Percentiles rank a stretch among this genome's conserved stretches.
phyloP scores from a whole-genome alignment of 208 protist genomes.

The Crithidia bombi region DNA sequence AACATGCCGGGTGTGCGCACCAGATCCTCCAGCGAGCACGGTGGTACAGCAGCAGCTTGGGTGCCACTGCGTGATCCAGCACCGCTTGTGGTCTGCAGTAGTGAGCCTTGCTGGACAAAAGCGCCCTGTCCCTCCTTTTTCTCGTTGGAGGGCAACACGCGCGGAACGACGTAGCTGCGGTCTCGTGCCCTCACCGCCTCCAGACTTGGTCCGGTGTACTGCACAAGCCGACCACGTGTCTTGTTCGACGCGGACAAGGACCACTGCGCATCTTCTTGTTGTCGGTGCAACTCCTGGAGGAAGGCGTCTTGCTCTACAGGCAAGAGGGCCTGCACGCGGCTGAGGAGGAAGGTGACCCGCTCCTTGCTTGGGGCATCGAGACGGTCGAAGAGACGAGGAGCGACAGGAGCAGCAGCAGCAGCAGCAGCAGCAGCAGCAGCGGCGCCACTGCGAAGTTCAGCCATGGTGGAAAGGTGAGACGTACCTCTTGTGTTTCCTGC shows the following conservation, averaged over 20 bases:
- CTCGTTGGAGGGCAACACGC: neutral
- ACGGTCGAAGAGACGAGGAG: slow-evolving; percentile 48
- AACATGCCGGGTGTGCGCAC: slow-evolving; percentile 30
- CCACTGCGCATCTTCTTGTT: slow-evolving; percentile 27
- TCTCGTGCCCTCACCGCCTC: slow-evolving; percentile 58
- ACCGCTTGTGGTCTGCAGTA: neutral
- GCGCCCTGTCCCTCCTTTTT: neutral
- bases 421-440: neutral
- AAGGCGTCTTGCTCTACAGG: slow-evolving; percentile 59
- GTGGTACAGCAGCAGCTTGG: neutral
- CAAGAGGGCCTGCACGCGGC: slow-evolving; percentile 47
- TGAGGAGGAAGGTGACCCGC: slow-evolving; percentile 54
- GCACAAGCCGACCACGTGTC: slow-evolving; percentile 20
- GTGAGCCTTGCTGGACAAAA: neutral
- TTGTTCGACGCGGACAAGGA: neutral
- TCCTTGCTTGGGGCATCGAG: slow-evolving; percentile 66
- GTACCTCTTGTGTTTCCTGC: too few species aligned
- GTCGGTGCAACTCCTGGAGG: slow-evolving; percentile 53
- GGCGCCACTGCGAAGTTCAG: neutral
- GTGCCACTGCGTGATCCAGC: neutral
- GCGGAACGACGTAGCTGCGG: slow-evolving; percentile 46
- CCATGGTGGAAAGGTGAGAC: neutral
- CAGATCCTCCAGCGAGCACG: slow-evolving; percentile 32
- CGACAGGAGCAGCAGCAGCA: neutral
- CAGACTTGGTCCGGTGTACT: slow-evolving; percentile 46